Conservation (phyloP, 1,139 yeast genomes). For the Geotrichum klebahnii region DNA sequence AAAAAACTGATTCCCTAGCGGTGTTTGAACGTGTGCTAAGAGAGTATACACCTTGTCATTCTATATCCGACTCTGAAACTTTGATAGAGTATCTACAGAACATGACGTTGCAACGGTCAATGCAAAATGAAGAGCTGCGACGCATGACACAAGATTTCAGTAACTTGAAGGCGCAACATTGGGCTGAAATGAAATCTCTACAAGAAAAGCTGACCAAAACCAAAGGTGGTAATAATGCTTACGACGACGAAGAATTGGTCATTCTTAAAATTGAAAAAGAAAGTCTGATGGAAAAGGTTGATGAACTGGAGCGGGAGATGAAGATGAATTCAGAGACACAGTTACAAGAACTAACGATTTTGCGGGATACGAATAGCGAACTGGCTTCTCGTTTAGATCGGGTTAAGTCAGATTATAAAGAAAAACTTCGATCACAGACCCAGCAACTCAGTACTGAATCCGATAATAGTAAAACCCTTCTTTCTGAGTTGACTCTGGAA, state of each 20-base stretch:
- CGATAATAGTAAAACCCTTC: too few relatives aligned
- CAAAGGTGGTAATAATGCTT: too few relatives aligned
- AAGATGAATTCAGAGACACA: not conserved
- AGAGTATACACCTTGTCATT: conserved; percentile 77
- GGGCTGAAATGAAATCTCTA: conserved; percentile 18
- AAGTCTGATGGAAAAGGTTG: conserved; percentile 21
- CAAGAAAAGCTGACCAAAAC: too few relatives aligned
- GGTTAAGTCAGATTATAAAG: too few relatives aligned
- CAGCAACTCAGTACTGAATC: too few relatives aligned
- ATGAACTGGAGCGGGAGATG: conserved; percentile 31
- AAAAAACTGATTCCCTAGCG: conserved; percentile 57
- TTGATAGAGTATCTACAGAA: conserved; percentile 67
- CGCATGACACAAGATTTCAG: conserved; percentile 41
- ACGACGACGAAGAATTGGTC: conserved; percentile 6
- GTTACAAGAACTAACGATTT: not conserved
- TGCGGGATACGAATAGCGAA: not conserved
- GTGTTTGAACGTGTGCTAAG: conserved; percentile 65
- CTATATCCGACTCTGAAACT: conserved; percentile 65
- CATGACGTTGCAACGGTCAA: conserved; percentile 54
- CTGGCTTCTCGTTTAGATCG: too few relatives aligned
- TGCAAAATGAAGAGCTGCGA: conserved; percentile 54
- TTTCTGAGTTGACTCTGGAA: too few relatives aligned
- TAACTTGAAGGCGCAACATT: conserved; percentile 25
- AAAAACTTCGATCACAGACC: too few relatives aligned
- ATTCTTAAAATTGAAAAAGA: conserved; percentile 14